Base-by-base conservation (phyloP, 768 basidiomycete species). In the Saitozyma sp. region DNA sequence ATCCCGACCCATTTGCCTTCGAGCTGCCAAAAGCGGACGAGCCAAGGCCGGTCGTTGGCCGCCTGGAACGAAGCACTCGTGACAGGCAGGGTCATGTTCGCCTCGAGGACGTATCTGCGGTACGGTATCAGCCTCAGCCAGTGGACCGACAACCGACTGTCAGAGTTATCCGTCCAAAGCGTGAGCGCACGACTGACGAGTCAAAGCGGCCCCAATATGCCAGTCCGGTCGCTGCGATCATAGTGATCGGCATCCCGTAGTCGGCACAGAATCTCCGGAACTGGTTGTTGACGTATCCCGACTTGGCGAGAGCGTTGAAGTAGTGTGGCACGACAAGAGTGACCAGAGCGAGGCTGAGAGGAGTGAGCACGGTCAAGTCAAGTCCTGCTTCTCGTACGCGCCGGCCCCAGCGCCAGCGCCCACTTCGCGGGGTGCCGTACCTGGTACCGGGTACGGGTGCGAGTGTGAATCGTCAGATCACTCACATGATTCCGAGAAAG, bases 211-310 rank as follows among this genome's bases (percentile, higher is more conserved):
- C 91, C 92, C 92, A 93, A 71, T 93, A 92, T 0, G 90, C 90
- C 81, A 91, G 83, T 2, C 81, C 89, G 2, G 89, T 89, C 0
- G 85, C 73, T 0, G 88, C 89, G 11, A 94, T 79, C 41, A 95
- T 83, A 0, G 91, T 86, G 19, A 92, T 88, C 0, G 92, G 91
- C 90, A 94, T 92, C 2, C 91, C 91, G 70, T 95, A 94, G 71
- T 94, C 91, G 0, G 87, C 85, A 59, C 89, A 83, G 79, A 93
- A 89, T 9, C 87, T 82, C 14, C 92, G 84, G 38, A 89, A 82
- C 60, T 88, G 85, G 1, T 87, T 85, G 70, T 91, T 88, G 71
- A 92, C 88, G 70, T 87, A 86, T 0, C 83, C 71, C 8, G 86
- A 85, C 42, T 81, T 79, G 8, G 91, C 86, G 48, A 90, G 77